Percentiles rank a stretch among this genome's conserved stretches.
Conservation (phyloP, 306 rosid genomes). For the Medicago ruthenica region DNA sequence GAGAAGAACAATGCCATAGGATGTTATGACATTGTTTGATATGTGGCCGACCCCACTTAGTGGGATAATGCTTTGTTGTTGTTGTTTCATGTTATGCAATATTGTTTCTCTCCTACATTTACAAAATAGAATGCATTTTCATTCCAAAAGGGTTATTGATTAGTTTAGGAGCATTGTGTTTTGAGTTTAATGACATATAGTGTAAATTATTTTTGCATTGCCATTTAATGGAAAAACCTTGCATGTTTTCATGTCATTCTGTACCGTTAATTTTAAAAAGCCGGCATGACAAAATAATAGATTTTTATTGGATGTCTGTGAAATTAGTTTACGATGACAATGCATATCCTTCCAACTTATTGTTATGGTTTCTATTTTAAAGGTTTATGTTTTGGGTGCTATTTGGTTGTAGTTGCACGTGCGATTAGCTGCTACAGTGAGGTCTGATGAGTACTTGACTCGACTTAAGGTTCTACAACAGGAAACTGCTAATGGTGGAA, state of each 20-base stretch:
- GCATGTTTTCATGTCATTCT: too few relatives aligned
- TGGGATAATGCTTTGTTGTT: too few relatives aligned
- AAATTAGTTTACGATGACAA: too few relatives aligned
- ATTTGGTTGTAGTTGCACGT: conserved; percentile 62
- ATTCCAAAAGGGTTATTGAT: background rate
- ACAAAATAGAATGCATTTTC: conserved; percentile 11
- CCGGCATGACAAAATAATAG: too few relatives aligned
- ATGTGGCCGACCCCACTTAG: too few relatives aligned
- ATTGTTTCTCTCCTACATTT: background rate
- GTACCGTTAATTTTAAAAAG: too few relatives aligned
- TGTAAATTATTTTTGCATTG: too few relatives aligned
- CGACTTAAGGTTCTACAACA: conserved; percentile 66
- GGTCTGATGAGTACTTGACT: conserved; percentile 72
- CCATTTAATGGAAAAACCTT: too few relatives aligned
- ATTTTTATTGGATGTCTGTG: too few relatives aligned
- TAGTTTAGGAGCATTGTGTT: background rate
- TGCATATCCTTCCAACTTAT: background rate
- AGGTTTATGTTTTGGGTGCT: conserved; percentile 6
- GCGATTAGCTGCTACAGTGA: conserved; percentile 70
- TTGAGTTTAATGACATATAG: too few relatives aligned
- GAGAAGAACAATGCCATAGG: too few relatives aligned
- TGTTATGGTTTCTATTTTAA: background rate
- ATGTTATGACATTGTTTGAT: too few relatives aligned
- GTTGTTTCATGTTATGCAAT: background rate
- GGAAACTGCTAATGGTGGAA: conserved; percentile 52